Base-by-base conservation (phyloP, 768 basidiomycete genomes). In the Fomitopsis pulvina region DNA sequence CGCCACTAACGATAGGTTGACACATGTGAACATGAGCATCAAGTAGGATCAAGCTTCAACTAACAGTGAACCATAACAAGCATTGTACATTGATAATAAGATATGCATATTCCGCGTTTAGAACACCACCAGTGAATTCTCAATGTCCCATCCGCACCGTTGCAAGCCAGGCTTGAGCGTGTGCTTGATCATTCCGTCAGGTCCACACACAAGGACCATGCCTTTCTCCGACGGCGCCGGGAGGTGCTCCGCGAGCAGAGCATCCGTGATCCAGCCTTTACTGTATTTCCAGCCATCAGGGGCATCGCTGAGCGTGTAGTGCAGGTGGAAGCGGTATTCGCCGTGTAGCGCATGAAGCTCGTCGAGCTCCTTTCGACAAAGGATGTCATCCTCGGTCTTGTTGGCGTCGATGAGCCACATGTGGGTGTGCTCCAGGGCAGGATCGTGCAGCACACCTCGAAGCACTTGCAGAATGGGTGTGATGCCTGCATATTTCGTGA, bases 391-490 rank as follows among this genome's bases (percentile, higher is more conserved):
- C 24, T 70, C 65, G 14, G 66, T 67, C 26, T 68, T 68, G 60
- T 82, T 81, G 26, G 72, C 66, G 51, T 74, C 69, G 32, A 82
- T 55, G 16, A 80, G 46, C 71, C 71, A 80, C 10, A 78, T 63
- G 6, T 67, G 66, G 1, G 71, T 73, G 26, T 66, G 58, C 1
- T 55, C 57, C 48, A 75, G 71, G 12, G 50, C 43, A 0, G 44
- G 18, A 49, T 80, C 77, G 20, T 57, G 60, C 39, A 79, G 61
- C 40, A 81, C 65, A 41, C 68, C 68, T 1, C 76, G 71, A 0
- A 81, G 63, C 20, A 81, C 73, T 59, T 81, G 79, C 0, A 80
- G 61, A 40, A 83, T 78, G 0, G 81, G 80, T 0, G 81, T 81
- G 45, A 82, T 75, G 21, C 74, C 73, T 70, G 49, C 27, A 18